Evolutionary conservation across 1,139 yeast species (phyloP), one percentile per base, ranked within the genome.

Genomic region (Hemisphaericaspora xylofermentans): DNA sequence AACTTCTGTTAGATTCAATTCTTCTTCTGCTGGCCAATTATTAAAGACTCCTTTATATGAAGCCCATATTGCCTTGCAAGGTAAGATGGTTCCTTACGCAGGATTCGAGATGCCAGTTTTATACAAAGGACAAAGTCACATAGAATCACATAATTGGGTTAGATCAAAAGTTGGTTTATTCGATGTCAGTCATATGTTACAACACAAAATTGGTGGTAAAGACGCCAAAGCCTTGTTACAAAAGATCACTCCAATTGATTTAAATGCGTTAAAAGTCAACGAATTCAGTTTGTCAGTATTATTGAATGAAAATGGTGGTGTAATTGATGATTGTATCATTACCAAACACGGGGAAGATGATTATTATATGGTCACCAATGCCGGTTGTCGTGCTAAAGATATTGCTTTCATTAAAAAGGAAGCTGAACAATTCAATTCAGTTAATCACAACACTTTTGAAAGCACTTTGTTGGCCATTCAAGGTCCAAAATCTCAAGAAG

Each of bases 161-260:
- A 80, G 98, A 61, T 59, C 71, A 26, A 79, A 86, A 48, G 93
- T 91, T 37, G 98, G 98, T 5, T 68, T 93, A 43, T 93, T 93
- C 56, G 98, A 93, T 61, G 98, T 93, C 36, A 87, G 96, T 44
- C 98, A 93, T 66, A 93, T 93, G 98, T 76, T 91, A 44, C 98
- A 93, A 66, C 97, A 93, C 63, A 74, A 72, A 34, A 63, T 93
- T 47, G 60, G 63, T 3, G 98, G 98, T 10, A 66, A 77, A 1
- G 84, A 78, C 30, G 78, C 95, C 1, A 68, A 79, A n/a, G 71
- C 72, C 12, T 79, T 91, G 44, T 72, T 93, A 47, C 85, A 93
- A 61, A 80, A 76, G 49, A 71, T 91, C 41, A 87, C 96, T 18
- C 98, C 98, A 6, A 80, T 94, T 18, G 97, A 89, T 60, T 76